These are phyloP conservation scores for Cladosporium sp. DNA, from an alignment of 2,329 filamentous ascomycete species.

Conservation along the genomic window DNA sequence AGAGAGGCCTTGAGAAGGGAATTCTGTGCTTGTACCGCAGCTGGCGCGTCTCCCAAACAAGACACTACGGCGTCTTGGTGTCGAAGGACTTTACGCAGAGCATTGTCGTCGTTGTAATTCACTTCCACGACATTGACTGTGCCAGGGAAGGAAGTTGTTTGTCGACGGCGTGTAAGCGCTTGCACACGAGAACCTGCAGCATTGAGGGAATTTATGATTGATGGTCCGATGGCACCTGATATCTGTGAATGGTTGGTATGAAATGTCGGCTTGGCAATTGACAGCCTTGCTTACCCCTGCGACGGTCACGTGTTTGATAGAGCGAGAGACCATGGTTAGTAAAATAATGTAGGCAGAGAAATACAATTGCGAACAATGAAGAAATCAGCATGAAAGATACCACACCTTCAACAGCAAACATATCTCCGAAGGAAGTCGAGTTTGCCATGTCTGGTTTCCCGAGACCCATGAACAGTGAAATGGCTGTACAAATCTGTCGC, in stretches of 20 bases:
- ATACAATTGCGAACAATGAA: not conserved
- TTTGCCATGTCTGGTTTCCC: not conserved
- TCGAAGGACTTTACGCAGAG: not conserved
- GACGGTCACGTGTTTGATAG: not conserved
- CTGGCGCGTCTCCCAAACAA: not conserved
- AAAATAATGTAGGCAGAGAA: not conserved
- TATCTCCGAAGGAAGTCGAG: not conserved
- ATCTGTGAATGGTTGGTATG: not conserved
- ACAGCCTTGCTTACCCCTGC: conserved; percentile 2
- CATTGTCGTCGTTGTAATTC: not conserved
- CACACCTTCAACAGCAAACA: not conserved
- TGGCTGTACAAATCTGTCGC: not conserved
- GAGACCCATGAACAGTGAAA: not conserved
- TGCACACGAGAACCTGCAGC: not conserved
- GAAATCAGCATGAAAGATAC: not conserved
- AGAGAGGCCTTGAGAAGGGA: not conserved
- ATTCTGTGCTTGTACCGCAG: not conserved
- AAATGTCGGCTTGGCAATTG: no score
- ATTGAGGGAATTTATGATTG: not conserved
- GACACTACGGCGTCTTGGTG: conserved; percentile 35
- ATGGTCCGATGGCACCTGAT: not conserved
- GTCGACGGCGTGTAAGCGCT: not conserved
- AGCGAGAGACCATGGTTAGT: not conserved
- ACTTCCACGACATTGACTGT: not conserved
- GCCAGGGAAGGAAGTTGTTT: not conserved